Evolutionary conservation across 371 early-diverging fungal genomes (phyloP).

Genomic region (Mortierella sp.): DNA sequence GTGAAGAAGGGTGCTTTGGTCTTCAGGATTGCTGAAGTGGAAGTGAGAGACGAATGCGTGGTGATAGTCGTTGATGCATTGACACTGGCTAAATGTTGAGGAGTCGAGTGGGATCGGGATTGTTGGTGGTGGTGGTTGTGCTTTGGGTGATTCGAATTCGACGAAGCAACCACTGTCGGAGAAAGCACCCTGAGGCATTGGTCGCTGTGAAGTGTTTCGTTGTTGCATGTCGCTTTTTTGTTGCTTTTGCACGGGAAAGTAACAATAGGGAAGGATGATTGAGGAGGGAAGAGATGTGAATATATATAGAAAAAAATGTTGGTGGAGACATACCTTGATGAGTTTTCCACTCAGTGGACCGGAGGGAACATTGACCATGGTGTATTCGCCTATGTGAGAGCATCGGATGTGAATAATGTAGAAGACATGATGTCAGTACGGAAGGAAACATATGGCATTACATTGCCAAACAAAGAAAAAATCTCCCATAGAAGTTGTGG

Average conservation of each 20-base stretch:
- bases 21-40: too few relatives aligned
- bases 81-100: background rate
- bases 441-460: background rate
- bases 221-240: background rate
- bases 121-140: background rate
- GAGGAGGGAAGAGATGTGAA: background rate
- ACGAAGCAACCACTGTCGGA: constrained; percentile 23
- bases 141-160: background rate
- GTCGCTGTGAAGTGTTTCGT: background rate
- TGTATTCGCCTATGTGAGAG: background rate
- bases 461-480: background rate
- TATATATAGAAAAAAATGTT: constrained; percentile 7
- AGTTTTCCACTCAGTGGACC: constrained; percentile 40
- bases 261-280: background rate
- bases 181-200: background rate
- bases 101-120: background rate
- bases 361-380: constrained; percentile 13
- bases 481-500: background rate
- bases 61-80: background rate
- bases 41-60: background rate
- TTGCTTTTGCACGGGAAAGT: background rate
- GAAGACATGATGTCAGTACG: background rate
- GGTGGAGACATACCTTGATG: constrained; percentile 47
- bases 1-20: background rate
- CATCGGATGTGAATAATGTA: constrained; percentile 7